phyloP scores from a whole-genome alignment of 2,329 filamentous ascomycete genomes.

The Fusarium sp. region DNA sequence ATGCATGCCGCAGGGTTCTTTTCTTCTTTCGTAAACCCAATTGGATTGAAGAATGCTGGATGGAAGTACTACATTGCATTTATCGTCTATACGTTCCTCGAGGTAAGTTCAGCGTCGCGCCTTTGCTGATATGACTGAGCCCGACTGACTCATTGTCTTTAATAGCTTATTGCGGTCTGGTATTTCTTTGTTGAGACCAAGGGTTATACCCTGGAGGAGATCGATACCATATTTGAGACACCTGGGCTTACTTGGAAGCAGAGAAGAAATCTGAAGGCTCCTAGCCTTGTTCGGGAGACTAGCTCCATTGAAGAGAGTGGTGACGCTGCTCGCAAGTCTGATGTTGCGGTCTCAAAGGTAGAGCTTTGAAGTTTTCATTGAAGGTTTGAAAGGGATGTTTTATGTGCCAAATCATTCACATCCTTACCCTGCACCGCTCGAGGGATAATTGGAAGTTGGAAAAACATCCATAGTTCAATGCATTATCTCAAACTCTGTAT shows the following conservation, averaged over 20 bases:
- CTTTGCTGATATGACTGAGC: accelerated
- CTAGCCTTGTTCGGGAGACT: background rate
- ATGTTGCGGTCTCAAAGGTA: background rate
- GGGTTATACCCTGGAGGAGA: background rate
- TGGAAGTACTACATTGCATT: background rate
- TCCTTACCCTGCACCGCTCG: no score
- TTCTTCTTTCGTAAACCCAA: background rate
- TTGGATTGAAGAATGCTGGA: background rate
- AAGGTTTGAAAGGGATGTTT: background rate
- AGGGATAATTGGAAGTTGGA: no score
- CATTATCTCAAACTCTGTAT: background rate
- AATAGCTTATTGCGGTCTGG: background rate
- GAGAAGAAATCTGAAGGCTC: background rate
- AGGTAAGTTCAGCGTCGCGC: background rate
- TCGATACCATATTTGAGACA: background rate
- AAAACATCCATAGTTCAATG: no score
- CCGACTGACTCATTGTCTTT: background rate
- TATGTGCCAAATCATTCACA: no score
- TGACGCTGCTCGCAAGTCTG: background rate
- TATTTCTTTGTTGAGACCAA: background rate
- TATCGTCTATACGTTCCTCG: background rate
- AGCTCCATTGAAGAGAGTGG: background rate
- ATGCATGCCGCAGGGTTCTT: background rate
- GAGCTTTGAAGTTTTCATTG: background rate
- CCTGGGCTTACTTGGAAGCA: background rate